Evolutionary conservation across 768 basidiomycete genomes (phyloP).

Genomic region (Phlebiopsis gigantea): DNA sequence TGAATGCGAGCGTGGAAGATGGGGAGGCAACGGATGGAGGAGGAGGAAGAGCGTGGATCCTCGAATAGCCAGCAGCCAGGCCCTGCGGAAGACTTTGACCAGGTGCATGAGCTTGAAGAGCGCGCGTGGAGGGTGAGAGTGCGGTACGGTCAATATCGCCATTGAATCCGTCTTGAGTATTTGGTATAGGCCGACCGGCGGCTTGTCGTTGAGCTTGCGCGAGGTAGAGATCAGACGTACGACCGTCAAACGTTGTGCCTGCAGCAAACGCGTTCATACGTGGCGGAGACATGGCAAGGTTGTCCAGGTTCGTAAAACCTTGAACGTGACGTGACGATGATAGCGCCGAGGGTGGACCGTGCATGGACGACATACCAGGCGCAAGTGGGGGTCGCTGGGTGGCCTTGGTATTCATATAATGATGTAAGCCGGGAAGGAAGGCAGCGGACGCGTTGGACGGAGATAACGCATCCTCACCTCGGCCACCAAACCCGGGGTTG

Average conservation of each 20-base stretch:
- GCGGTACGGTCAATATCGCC: constrained; percentile 25
- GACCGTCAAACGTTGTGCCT: constrained; percentile 20
- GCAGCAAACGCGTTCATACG: constrained; percentile 18
- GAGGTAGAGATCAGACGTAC: constrained; percentile 31
- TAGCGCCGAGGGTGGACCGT: constrained; percentile 10
- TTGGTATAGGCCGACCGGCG: constrained; percentile 26
- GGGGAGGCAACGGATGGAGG: constrained; percentile 33
- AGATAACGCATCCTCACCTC: constrained; percentile 41
- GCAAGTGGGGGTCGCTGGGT: constrained; percentile 21
- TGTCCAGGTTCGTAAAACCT: constrained; percentile 10
- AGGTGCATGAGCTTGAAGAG: constrained; percentile 81
- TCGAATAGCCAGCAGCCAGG: constrained; percentile 84
- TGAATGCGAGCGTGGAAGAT: constrained; percentile 25
- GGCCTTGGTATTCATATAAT: constrained; percentile 48
- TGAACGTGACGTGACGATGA: constrained; percentile 12
- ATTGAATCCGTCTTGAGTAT: constrained; percentile 16
- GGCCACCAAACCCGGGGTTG: constrained; percentile 31
- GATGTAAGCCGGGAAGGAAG: constrained; percentile 70
- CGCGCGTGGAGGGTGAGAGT: constrained; percentile 68
- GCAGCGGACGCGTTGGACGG: constrained; percentile 81
- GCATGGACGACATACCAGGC: constrained; percentile 20
- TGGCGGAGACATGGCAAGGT: constrained; percentile 23
- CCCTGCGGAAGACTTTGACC: constrained; percentile 91
- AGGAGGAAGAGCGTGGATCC: constrained; percentile 70
- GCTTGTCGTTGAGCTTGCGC: constrained; percentile 34